A percentile compares a stretch with the other conserved stretches of the same genome.
Evolutionary conservation across 495 filamentous ascomycete genomes (phyloP).

Genomic region (Xylaria longipes): DNA sequence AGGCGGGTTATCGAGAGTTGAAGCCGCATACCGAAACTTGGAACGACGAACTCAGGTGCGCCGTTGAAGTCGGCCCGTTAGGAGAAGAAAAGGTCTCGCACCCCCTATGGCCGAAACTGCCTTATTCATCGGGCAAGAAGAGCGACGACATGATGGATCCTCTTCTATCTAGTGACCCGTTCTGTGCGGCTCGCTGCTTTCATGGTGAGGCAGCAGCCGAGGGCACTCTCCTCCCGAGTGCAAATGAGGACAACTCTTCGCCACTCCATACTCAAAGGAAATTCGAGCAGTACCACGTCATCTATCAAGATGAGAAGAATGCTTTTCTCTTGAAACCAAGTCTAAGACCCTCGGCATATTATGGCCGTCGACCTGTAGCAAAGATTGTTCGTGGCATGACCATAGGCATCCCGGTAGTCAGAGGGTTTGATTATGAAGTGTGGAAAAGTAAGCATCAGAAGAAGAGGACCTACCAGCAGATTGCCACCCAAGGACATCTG

Average conservation of each 20-base stretch:
- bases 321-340: slow-evolving; percentile 84
- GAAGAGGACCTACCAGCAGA: slow-evolving; percentile 38
- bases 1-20: slow-evolving; percentile 84
- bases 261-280: slow-evolving; percentile 44
- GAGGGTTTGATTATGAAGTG: slow-evolving; percentile 78
- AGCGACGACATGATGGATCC: slow-evolving; percentile 49
- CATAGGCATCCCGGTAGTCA: slow-evolving; percentile 84
- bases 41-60: slow-evolving; percentile 89
- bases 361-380: slow-evolving; percentile 75
- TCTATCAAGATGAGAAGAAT: slow-evolving; percentile 76
- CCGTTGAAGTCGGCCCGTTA: slow-evolving; percentile 85
- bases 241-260: slow-evolving; percentile 45
- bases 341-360: slow-evolving; percentile 79
- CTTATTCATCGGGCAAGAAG: slow-evolving; percentile 42
- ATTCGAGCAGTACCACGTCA: slow-evolving; percentile 75
- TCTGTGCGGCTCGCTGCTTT: slow-evolving; percentile 61
- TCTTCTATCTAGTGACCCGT: slow-evolving; percentile 58
- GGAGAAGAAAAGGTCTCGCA: slow-evolving; percentile 91
- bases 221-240: slow-evolving; percentile 52
- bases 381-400: slow-evolving; percentile 83
- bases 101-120: slow-evolving; percentile 73
- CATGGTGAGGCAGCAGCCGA: slow-evolving; percentile 61
- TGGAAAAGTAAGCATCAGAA: slow-evolving; percentile 77
- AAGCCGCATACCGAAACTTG: slow-evolving; percentile 92
- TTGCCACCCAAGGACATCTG: slow-evolving; percentile 58